Percentiles rank a stretch among this genome's conserved stretches.
These are phyloP conservation scores for Phytophthora rubi DNA, from an alignment of 352 stramenopile species.

Conservation along the genomic window DNA sequence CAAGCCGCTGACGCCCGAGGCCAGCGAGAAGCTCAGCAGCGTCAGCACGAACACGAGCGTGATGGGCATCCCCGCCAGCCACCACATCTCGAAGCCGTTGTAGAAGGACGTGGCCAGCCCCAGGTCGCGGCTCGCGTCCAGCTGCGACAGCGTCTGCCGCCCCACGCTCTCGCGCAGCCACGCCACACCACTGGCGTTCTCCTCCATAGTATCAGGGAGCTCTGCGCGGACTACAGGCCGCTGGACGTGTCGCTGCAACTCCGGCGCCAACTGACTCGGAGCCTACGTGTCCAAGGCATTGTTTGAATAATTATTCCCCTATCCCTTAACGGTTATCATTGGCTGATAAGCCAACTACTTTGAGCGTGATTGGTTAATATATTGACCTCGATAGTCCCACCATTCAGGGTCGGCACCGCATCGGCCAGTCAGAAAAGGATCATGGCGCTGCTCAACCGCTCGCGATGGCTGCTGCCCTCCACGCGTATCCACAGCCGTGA, in stretches of 20 bases:
- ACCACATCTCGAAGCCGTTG: conserved; percentile 90
- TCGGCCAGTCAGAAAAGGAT: background rate
- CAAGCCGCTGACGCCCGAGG: conserved; percentile 57
- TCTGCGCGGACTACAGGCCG: background rate
- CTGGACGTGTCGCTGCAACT: conserved; percentile 14
- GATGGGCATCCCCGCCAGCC: conserved; percentile 83
- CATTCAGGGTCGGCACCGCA: background rate
- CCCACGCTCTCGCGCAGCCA: conserved; percentile 60
- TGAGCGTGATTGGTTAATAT: background rate
- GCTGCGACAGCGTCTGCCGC: conserved; percentile 60
- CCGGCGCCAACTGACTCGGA: conserved; percentile 17
- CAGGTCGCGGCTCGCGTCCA: conserved; percentile 35
- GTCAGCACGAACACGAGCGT: conserved; percentile 74
- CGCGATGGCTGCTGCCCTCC: background rate
- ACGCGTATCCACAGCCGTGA: background rate
- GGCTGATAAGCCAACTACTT: no score
- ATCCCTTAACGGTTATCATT: no score
- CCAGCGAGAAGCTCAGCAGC: conserved; percentile 77
- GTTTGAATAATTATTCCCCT: no score
- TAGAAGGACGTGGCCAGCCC: conserved; percentile 63
- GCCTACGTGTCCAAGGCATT: conserved; percentile 32
- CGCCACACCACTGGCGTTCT: conserved; percentile 69
- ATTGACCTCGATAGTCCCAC: background rate
- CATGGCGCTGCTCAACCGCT: conserved; percentile 4
- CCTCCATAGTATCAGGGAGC: conserved; percentile 49